Percentiles rank a stretch among this genome's conserved stretches.
phyloP scores from a whole-genome alignment of 1,284 basidiomycete genomes.

The Apiotrichum mycotoxinovorans region DNA sequence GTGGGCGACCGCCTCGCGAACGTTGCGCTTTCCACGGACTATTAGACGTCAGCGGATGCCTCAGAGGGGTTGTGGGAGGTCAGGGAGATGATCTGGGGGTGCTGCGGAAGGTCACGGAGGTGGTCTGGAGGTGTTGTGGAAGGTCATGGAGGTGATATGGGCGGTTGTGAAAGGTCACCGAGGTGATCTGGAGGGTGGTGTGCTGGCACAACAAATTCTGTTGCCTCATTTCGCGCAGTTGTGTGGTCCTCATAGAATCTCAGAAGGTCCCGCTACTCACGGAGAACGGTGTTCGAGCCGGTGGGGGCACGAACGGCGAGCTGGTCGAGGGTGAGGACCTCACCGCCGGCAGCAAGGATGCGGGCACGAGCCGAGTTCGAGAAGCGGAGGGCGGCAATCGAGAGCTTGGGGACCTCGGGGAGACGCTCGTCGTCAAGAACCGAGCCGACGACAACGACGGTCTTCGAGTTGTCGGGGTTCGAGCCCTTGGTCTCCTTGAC shows the following conservation, averaged over 20 bases:
- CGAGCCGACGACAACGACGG: slow-evolving; percentile 85
- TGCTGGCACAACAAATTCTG: too few relatives aligned
- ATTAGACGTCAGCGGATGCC: background rate
- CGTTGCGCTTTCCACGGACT: slow-evolving; percentile 74
- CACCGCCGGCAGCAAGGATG: slow-evolving; percentile 92
- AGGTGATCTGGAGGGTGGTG: background rate
- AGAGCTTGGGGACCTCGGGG: slow-evolving; percentile 80
- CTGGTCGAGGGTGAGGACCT: slow-evolving; percentile 93
- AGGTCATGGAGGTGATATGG: background rate
- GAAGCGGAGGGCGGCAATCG: slow-evolving; percentile 93
- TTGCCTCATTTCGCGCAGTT: too few relatives aligned
- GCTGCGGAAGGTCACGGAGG: background rate
- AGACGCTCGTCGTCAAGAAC: slow-evolving; percentile 96
- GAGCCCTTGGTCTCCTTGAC: slow-evolving; percentile 71
- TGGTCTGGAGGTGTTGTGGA: background rate
- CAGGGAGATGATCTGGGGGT: background rate
- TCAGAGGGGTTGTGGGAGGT: background rate
- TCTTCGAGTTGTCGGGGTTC: slow-evolving; percentile 67
- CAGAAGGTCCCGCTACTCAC: too few relatives aligned
- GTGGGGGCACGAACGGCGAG: slow-evolving; percentile 90
- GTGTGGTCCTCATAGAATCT: background rate
- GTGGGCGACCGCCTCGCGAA: slow-evolving; percentile 91
- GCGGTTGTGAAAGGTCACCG: too few relatives aligned
- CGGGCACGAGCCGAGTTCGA: slow-evolving; percentile 88
- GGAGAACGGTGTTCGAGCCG: slow-evolving; percentile 87